Evolutionary conservation across 495 filamentous ascomycete species (phyloP).

Genomic region (Penicillium dipodomyicola): DNA sequence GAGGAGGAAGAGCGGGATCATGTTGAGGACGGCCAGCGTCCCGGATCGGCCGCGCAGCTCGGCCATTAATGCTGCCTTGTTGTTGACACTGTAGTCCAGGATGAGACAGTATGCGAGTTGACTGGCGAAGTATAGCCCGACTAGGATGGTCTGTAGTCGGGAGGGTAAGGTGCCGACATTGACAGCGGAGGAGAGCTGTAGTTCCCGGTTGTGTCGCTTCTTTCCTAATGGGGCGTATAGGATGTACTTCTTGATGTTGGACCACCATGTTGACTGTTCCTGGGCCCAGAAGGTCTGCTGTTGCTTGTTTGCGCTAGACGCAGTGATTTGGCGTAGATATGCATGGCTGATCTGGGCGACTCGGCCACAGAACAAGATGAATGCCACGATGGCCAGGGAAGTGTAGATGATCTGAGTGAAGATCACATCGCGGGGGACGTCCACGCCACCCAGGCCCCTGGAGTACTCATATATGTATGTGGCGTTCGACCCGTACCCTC

Average conservation of each 20-base stretch:
- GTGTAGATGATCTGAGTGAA: constrained; percentile 44
- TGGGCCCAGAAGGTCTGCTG: constrained; percentile 61
- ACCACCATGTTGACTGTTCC: constrained; percentile 66
- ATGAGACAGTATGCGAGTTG: constrained; percentile 79
- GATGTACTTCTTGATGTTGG: constrained; percentile 73
- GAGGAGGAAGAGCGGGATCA: constrained; percentile 87
- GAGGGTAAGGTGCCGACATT: constrained; percentile 88
- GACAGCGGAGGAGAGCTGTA: constrained; percentile 81
- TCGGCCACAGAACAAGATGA: constrained; percentile 55
- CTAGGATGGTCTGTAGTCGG: constrained; percentile 74
- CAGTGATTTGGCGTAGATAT: constrained; percentile 69
- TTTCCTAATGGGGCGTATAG: constrained; percentile 77
- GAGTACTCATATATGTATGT: constrained; percentile 49
- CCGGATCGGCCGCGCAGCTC: constrained; percentile 83
- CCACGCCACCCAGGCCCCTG: constrained; percentile 41
- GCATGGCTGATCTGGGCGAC: constrained; percentile 61
- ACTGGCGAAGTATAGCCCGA: constrained; percentile 66
- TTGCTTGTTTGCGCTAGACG: constrained; percentile 48
- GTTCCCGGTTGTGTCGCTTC: constrained; percentile 83
- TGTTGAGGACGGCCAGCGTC: constrained; percentile 77
- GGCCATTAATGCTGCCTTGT: constrained; percentile 52
- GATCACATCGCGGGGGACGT: constrained; percentile 45
- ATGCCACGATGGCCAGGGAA: constrained; percentile 48
- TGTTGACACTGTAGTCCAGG: constrained; percentile 59
- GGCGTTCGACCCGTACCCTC: constrained; percentile 36